These are phyloP conservation scores for Brassica hybrid DNA, from an alignment of 441 rosid species.

Conservation along the genomic window DNA sequence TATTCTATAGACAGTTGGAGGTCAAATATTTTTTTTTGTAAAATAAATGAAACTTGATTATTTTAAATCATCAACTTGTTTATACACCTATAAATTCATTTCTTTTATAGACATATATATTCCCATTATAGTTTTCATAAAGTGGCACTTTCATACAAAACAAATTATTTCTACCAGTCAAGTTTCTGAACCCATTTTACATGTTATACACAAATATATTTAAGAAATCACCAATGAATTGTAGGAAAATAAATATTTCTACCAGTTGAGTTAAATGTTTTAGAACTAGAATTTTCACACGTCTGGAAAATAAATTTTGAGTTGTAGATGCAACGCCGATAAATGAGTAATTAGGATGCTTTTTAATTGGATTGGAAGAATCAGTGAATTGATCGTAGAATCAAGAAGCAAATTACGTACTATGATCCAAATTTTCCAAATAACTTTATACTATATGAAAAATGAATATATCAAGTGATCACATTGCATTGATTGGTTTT, in stretches of 20 bases:
- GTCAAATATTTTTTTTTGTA: not conserved
- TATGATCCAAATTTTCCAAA: slow-evolving; percentile 7
- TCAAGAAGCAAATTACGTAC: not conserved
- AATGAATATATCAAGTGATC: slow-evolving; percentile 17
- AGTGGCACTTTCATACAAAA: not conserved
- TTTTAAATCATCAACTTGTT: not conserved
- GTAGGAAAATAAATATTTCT: too few species aligned
- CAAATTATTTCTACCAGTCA: not conserved
- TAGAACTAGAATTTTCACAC: not conserved
- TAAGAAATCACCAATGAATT: too few species aligned
- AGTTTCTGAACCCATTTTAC: not conserved
- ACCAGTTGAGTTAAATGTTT: not conserved
- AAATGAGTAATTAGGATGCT: not conserved
- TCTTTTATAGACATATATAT: not conserved
- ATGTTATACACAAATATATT: not conserved
- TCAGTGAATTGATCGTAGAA: not conserved
- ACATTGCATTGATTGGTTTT: not conserved
- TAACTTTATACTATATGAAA: slow-evolving; percentile 4
- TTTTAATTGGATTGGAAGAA: slow-evolving; percentile 1
- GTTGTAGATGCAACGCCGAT: not conserved
- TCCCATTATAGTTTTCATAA: not conserved
- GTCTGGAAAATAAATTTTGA: not conserved
- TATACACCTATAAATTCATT: not conserved
- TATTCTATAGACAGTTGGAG: too few species aligned
- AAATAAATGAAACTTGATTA: not conserved